Conservation (phyloP, 208 protist species). For the Trypanosoma scelopori region DNA sequence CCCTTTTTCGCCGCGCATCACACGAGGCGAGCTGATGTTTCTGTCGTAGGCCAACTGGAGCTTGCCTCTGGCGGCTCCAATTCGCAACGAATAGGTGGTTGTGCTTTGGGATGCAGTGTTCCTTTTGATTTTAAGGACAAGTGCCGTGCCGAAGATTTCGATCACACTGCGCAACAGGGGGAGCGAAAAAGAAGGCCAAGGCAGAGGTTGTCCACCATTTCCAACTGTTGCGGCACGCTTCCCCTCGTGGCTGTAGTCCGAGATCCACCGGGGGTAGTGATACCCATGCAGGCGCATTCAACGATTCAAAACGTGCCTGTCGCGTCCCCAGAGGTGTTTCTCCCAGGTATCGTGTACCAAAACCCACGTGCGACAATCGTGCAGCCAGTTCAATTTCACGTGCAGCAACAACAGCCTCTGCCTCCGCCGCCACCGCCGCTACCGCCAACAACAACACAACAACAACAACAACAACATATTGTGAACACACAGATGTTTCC, state of each 20-base stretch:
- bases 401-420: constrained; percentile 15
- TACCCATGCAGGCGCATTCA: constrained; percentile 7
- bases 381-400: constrained; percentile 13
- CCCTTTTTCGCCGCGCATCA: constrained; percentile 41
- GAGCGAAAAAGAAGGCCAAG: not conserved
- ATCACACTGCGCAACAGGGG: constrained; percentile 18
- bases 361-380: not conserved
- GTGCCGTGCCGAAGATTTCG: constrained; percentile 1
- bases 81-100: not conserved
- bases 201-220: constrained; percentile 2
- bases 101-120: not conserved
- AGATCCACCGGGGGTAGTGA: constrained; percentile 4
- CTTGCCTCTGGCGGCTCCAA: not conserved
- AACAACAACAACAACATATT: constrained; percentile 12
- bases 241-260: constrained; percentile 3
- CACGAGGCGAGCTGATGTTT: not conserved
- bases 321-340: constrained; percentile 6
- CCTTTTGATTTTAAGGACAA: not conserved
- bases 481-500: not conserved
- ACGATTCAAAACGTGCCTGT: not conserved
- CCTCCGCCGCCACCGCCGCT: constrained; percentile 1
- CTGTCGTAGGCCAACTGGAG: too few species aligned
- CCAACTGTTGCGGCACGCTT: constrained; percentile 6
- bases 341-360: constrained; percentile 3
- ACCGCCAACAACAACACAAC: not conserved